Evolutionary conservation across 192 early-diverging fungal genomes (phyloP), one percentile per base, ranked within the genome.

Genomic region (Coemansia reversa): DNA sequence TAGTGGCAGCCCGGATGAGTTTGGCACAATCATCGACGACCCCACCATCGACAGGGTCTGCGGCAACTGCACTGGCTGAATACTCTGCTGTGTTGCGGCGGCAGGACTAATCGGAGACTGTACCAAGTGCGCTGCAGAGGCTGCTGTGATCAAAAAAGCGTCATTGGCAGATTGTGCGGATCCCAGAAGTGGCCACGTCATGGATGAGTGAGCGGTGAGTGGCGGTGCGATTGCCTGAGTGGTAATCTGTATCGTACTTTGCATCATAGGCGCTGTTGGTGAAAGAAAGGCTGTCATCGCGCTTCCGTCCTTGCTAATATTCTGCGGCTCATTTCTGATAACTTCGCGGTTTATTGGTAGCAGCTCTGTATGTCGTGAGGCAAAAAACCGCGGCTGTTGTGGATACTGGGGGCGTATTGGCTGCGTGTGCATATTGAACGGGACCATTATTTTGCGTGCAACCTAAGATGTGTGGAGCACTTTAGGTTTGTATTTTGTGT

Each of bases 321-420:
- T 3, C 35, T 39, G 35, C 1, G 35, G 35, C 11, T 62, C 50
- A 30, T 32, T 51, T 24, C 51, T 49, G 33, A 72, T 72, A 19
- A 72, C 42, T 39, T 72, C 70, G 16, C 70, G 58, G 12, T 51
- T 63, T 9, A 72, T 72, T 18, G 70, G 64, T 27, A 72, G 45
- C 11, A 72, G 48, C 33, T 65, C 70, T 3, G 19, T 35, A 8
- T 58, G 47, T 3, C 70, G 70, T 5, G 70, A 6, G 12, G 54
- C 70, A 55, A 72, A 72, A 39, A 72, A 72, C 25, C 64, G 52
- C 28, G 61, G 70, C 4, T 72, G 63, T 7, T 35, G 33, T 2
- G 58, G 51, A 45, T 68, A 60, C 48, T 63, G 32, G 4, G 51
- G 5, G 7, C 51, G 22, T 25, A 32, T 50, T 5, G 33, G 58